A percentile compares a stretch with the other conserved stretches of the same genome.
Evolutionary conservation across 306 rosid genomes (phyloP).

Genomic region (Cicer chorassanicum): DNA sequence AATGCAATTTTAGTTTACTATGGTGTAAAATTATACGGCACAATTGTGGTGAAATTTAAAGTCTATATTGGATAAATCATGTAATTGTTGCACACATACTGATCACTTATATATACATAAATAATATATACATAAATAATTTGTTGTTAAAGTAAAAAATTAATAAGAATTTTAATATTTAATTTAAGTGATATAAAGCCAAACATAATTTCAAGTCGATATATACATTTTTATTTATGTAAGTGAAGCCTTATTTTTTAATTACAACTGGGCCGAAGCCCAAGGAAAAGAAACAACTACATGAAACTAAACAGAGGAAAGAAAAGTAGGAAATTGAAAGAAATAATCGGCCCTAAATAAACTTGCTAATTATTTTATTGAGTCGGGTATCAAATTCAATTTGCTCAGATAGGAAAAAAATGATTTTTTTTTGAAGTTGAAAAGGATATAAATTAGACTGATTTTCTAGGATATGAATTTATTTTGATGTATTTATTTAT

Average conservation of each 20-base stretch:
- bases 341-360: not conserved
- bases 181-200: no score
- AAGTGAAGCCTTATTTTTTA: not conserved
- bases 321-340: not conserved
- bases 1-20: no score
- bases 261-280: no score
- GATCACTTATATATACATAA: no score
- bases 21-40: no score
- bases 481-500: constrained; percentile 2
- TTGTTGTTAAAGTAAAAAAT: not conserved
- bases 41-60: no score
- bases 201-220: not conserved
- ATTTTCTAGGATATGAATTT: constrained; percentile 10
- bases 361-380: not conserved
- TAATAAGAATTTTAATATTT: no score
- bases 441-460: not conserved
- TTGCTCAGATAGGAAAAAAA: not conserved
- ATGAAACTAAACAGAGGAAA: no score
- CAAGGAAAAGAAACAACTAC: no score
- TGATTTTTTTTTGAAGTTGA: not conserved
- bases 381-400: not conserved
- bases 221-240: not conserved
- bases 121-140: not conserved
- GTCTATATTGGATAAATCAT: no score
- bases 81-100: no score